These are phyloP conservation scores for Pulveroboletus sp. DNA, from an alignment of 768 basidiomycete species.

Conservation along the genomic window DNA sequence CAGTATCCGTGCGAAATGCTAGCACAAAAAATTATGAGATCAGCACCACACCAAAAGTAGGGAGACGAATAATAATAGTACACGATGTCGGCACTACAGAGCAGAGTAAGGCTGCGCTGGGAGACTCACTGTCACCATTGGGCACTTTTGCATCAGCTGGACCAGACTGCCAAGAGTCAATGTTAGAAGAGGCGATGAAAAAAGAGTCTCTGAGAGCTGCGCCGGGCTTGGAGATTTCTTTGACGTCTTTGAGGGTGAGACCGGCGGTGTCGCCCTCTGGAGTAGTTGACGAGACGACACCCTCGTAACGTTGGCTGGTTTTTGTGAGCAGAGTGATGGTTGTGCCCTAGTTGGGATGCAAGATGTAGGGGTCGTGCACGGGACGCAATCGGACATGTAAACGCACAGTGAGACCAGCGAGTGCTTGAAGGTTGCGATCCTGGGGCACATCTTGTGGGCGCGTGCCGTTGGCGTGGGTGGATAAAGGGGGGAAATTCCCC, in stretches of 20 bases:
- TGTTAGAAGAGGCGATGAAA: constrained; percentile 71
- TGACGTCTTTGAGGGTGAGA: constrained; percentile 74
- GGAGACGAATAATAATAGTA: neutral
- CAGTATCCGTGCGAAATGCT: constrained; percentile 84
- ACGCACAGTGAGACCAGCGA: constrained; percentile 72
- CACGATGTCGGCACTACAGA: neutral
- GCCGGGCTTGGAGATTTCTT: constrained; percentile 65
- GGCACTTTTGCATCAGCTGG: constrained; percentile 68
- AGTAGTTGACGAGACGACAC: constrained; percentile 58
- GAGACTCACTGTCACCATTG: constrained; percentile 67
- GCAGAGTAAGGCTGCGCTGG: neutral
- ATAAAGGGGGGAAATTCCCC: constrained; percentile 43
- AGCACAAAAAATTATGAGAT: constrained; percentile 12
- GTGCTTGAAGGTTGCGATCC: constrained; percentile 60
- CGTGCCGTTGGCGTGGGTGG: constrained; percentile 45
- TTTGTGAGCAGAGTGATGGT: constrained; percentile 76
- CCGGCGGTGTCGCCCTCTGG: constrained; percentile 69
- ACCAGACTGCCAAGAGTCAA: constrained; percentile 70
- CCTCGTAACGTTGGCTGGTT: constrained; percentile 70
- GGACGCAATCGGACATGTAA: constrained; percentile 9
- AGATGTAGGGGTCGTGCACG: constrained; percentile 15
- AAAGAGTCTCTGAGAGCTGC: constrained; percentile 67
- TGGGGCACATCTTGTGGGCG: constrained; percentile 46
- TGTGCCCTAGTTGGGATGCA: constrained; percentile 53
- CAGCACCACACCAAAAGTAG: constrained; percentile 2